Base-by-base conservation (phyloP, 345 rosid genomes). In the Ailanthus altissimus region DNA sequence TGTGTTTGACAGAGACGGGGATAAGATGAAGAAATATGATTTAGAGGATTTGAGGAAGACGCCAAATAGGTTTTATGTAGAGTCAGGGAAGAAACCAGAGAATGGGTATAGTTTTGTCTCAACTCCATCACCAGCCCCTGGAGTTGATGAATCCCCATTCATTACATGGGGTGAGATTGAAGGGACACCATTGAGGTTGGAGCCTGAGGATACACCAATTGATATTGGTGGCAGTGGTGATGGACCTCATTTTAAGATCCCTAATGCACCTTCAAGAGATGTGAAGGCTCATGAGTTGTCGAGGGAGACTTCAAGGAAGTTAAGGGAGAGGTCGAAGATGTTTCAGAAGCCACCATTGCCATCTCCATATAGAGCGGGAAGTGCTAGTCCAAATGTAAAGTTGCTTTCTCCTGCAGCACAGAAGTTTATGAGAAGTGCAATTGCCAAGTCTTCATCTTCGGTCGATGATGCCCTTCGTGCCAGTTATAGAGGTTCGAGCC, bases 101-200 rank as follows among this genome's bases (percentile, higher is more conserved):
- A 90, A 92, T 71, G 99, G 99, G 26, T 96, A 93, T 83, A 90
- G 87, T 67, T 93, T 90, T 85, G 97, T 96, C 43, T 90, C 66
- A 86, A 96, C 98, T 8, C 99, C 99, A 12, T 94, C 99, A 36
- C 98, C 99, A 9, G 96, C 96, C 16, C 97, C 99, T 0, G 98
- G 98, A 54, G 91, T 82, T 61, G 97, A 93, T 82, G 97, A 86
- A 47, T 96, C 98, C 0, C 99, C 99, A 0, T 92, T 96, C 83
- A 86, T 96, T 45, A 96, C 99, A 0, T 96, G 99, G 99, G 99
- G 98, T 86, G 97, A 96, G 86, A 93, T 96, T 40, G 99, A 96
- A 74, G 98, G 99, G 64, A 96, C 99, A 0, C 99, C 98, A 3
- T 57, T 96, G 88, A 87, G 97, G 66, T 82, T 96, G 87, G 99